A percentile compares a stretch with the other conserved stretches of the same genome.
These are phyloP conservation scores for Neofusicoccum sp. DNA, from an alignment of 2,329 filamentous ascomycete species.

Conservation along the genomic window DNA sequence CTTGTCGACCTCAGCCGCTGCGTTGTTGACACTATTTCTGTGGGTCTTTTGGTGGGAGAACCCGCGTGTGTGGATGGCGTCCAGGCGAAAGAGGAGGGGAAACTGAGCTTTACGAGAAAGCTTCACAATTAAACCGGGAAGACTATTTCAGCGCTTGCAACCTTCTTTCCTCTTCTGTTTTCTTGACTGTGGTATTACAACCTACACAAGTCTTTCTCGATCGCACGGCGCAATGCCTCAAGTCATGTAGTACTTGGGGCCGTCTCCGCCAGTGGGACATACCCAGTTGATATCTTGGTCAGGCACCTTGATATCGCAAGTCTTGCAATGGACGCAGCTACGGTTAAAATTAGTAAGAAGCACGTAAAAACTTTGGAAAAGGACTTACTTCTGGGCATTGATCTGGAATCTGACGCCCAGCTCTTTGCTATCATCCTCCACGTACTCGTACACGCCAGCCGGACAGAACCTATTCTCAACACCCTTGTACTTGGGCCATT, in stretches of 20 bases:
- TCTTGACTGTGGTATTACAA: neutral
- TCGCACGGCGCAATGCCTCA: conserved; percentile 20
- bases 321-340: conserved; percentile 99
- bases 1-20: neutral
- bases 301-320: conserved; percentile 97
- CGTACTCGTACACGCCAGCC: conserved; percentile 95
- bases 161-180: neutral
- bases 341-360: conserved; percentile 24
- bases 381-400: conserved; percentile 88
- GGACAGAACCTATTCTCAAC: conserved; percentile 96
- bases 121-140: neutral
- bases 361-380: neutral
- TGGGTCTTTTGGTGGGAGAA: neutral
- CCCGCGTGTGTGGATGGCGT: neutral
- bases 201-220: neutral
- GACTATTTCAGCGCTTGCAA: neutral
- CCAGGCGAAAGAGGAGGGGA: neutral
- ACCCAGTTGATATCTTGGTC: conserved; percentile 91
- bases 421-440: conserved; percentile 85
- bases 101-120: neutral
- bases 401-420: conserved; percentile 95
- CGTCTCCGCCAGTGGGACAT: conserved; percentile 87
- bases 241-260: conserved; percentile 66
- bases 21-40: neutral
- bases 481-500: conserved; percentile 86